These are phyloP conservation scores for Cladosporium oxysporum DNA, from an alignment of 2,329 filamentous ascomycete species.

Conservation along the genomic window DNA sequence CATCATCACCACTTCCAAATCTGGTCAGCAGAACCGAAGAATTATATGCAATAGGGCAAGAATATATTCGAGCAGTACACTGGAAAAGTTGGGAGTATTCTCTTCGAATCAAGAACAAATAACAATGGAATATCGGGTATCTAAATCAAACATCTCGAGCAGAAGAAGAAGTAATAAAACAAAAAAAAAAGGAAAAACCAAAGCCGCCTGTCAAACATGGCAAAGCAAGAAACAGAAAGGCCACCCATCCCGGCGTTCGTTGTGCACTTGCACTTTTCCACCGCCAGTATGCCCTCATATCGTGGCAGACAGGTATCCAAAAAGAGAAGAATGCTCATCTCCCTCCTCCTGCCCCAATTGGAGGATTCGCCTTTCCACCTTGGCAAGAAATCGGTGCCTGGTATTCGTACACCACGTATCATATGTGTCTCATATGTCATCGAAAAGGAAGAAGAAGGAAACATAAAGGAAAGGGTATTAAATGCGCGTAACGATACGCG, in stretches of 20 bases:
- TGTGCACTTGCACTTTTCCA: background rate
- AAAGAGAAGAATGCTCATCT: background rate
- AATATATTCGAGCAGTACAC: background rate
- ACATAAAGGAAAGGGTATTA: constrained; percentile 2
- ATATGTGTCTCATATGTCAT: constrained; percentile 2
- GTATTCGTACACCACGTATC: background rate
- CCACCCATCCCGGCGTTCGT: background rate
- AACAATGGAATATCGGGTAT: constrained; percentile 15
- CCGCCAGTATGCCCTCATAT: background rate
- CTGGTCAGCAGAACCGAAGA: background rate
- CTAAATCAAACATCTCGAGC: constrained; percentile 11
- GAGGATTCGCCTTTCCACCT: background rate
- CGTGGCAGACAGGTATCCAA: background rate
- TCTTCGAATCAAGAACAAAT: background rate
- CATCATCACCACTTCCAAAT: constrained; percentile 1
- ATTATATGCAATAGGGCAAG: background rate
- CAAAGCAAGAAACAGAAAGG: background rate
- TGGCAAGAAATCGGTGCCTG: constrained; percentile 1
- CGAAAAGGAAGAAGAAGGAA: constrained; percentile 3
- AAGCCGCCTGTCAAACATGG: background rate
- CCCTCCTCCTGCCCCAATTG: background rate
- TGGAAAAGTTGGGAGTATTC: background rate
- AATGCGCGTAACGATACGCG: background rate
- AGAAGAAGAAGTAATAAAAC: constrained; percentile 2
- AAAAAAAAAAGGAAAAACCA: background rate